Evolutionary conservation across 371 early-diverging fungal species (phyloP), one percentile per base, ranked within the genome.

Genomic region (Umbelopsis sp.): DNA sequence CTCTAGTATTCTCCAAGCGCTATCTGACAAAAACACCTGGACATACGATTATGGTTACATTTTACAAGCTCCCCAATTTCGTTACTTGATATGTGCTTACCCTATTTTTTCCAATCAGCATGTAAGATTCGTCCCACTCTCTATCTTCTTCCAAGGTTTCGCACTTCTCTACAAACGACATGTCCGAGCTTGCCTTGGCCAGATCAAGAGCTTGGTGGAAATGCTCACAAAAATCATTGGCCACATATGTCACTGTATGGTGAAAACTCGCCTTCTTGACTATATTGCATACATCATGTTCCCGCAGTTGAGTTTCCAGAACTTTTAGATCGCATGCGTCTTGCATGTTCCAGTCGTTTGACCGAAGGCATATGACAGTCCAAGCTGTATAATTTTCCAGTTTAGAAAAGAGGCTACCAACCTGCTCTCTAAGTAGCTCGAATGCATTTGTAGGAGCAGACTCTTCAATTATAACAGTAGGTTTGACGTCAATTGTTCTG

Each of bases 1-100:
- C 53, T 92, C 93, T 35, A 91, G 70, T 65, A 80, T 80, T 66
- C 85, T 84, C 89, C 89, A 90, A 29, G 84, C 85, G 18, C 48
- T 70, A 52, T 91, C 93, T 57, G 85, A 80, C 45, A 93, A 66
- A 72, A 87, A 93, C 8, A 88, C 74, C 50, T 84, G 52, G 16
- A 66, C 63, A 24, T 24, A 18, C 16, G 9, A 16, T 48, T 73
- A 41, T 11, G 89, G 73, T 71, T 89, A 89, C 45, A 68, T 63
- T 75, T 62, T 14, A 90, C 78, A 50, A 70, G 69, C n/a, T 71
- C 74, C 44, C 66, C 2, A 8, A 8, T 10, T 20, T 12, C 29
- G 29, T 9, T 20, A 25, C 20, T 41, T 16, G 48, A 18, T 11
- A 10, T 18, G 14, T 35, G 2, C 18, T 1, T 57, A 57, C 57